phyloP scores from a whole-genome alignment of 2,329 filamentous ascomycete genomes.

The Whalleya microplaca region DNA sequence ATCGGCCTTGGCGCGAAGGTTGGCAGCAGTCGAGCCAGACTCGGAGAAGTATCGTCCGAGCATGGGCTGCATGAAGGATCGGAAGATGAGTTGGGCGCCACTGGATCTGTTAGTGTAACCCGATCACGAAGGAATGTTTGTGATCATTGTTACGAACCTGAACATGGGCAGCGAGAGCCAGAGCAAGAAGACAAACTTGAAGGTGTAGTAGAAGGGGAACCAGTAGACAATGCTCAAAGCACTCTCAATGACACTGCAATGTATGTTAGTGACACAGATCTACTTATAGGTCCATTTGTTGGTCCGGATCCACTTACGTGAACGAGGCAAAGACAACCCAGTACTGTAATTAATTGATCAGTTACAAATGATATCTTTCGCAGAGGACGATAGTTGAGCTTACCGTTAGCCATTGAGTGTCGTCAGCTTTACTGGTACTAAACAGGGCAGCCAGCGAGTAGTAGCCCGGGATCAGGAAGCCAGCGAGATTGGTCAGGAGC shows the following conservation, averaged over 20 bases:
- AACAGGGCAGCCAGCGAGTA: slow-evolving; percentile 83
- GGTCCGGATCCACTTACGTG: slow-evolving; percentile 53
- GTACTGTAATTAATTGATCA: slow-evolving; percentile 61
- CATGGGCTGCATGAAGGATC: slow-evolving; percentile 89
- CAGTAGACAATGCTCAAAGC: slow-evolving; percentile 85
- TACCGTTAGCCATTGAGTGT: slow-evolving; percentile 81
- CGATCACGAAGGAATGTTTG: slow-evolving; percentile 1
- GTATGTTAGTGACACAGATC: slow-evolving; percentile 13
- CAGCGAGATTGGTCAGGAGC: slow-evolving; percentile 84
- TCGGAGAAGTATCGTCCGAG: slow-evolving; percentile 87
- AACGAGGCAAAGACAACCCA: slow-evolving; percentile 87
- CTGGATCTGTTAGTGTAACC: slow-evolving; percentile 50
- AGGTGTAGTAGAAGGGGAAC: slow-evolving; percentile 99
- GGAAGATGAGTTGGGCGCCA: slow-evolving; percentile 95
- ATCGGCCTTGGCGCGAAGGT: slow-evolving; percentile 87
- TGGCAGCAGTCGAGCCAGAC: slow-evolving; percentile 74
- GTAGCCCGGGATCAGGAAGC: slow-evolving; percentile 82
- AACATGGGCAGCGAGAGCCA: slow-evolving; percentile 98
- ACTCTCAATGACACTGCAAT: slow-evolving; percentile 72
- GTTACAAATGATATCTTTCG: slow-evolving; percentile 25
- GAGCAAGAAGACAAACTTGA: slow-evolving; percentile 97
- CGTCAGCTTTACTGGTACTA: slow-evolving; percentile 70
- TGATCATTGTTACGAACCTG: slow-evolving; percentile 64
- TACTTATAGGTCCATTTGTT: no score
- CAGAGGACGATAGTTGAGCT: slow-evolving; percentile 36